Percentiles rank a stretch among this genome's conserved stretches.
These are phyloP conservation scores for Talaromyces liani DNA, from an alignment of 495 filamentous ascomycete genomes.

Conservation along the genomic window DNA sequence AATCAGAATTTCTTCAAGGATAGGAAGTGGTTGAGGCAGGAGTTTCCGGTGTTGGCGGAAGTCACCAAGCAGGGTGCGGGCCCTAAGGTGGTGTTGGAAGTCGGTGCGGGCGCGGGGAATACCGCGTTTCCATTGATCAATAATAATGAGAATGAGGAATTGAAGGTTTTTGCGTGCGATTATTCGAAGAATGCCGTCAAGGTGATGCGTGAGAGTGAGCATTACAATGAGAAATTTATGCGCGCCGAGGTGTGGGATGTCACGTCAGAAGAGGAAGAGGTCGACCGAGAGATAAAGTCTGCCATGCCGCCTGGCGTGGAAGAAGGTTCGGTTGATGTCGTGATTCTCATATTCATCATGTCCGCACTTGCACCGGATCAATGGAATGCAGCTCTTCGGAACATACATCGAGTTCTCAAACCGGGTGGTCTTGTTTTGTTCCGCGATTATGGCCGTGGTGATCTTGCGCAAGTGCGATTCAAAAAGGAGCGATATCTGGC, in stretches of 20 bases:
- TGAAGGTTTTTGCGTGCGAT: constrained; percentile 86
- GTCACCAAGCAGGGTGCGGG: constrained; percentile 58
- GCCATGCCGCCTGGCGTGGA: constrained; percentile 66
- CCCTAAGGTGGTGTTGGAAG: constrained; percentile 64
- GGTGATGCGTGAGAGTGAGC: constrained; percentile 68
- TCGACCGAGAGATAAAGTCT: constrained; percentile 11
- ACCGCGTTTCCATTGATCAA: constrained; percentile 84
- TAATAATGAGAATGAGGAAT: constrained; percentile 68
- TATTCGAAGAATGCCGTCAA: constrained; percentile 88
- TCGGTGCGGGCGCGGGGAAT: constrained; percentile 94
- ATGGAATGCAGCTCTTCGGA: constrained; percentile 75
- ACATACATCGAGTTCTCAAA: constrained; percentile 75
- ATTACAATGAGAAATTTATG: constrained; percentile 57
- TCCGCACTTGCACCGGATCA: constrained; percentile 80
- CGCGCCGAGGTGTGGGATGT: constrained; percentile 92
- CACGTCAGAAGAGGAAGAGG: constrained; percentile 41
- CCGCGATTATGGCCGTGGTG: constrained; percentile 90
- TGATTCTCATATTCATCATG: constrained; percentile 94
- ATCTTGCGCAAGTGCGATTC: constrained; percentile 93
- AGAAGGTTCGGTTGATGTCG: constrained; percentile 74
- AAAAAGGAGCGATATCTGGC: constrained; percentile 86
- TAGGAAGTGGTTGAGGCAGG: constrained; percentile 90
- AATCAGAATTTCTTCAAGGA: constrained; percentile 97
- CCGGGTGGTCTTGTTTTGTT: constrained; percentile 86
- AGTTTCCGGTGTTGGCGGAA: constrained; percentile 76